Percentiles rank a stretch among this genome's conserved stretches.
phyloP scores from a whole-genome alignment of 495 filamentous ascomycete species.

The Penicillium subrubescens region DNA sequence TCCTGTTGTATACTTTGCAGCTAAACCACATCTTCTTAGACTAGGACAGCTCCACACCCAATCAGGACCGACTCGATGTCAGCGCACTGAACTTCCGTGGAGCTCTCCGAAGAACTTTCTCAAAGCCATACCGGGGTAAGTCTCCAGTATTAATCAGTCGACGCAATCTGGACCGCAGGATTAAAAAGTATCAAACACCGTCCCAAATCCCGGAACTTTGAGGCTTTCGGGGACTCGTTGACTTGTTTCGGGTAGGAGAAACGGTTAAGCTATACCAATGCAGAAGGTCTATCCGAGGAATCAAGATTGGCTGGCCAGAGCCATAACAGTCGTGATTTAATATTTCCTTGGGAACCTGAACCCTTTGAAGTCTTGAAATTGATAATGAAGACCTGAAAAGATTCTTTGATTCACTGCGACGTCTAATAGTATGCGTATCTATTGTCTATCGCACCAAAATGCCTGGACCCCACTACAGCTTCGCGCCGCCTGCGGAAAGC shows the following conservation, averaged over 20 bases:
- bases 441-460: background rate
- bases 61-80: slow-evolving; percentile 10
- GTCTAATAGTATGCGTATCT: background rate
- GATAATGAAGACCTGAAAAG: background rate
- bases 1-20: background rate
- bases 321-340: background rate
- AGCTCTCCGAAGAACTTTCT: background rate
- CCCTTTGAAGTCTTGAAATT: background rate
- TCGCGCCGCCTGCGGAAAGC: background rate
- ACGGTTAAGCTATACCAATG: slow-evolving; percentile 7
- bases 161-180: background rate
- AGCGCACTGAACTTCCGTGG: background rate
- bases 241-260: background rate
- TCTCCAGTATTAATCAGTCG: background rate
- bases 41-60: slow-evolving; percentile 5
- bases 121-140: too few relatives aligned
- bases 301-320: background rate
- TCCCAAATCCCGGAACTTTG: background rate
- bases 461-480: slow-evolving; percentile 1
- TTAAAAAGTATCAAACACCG: background rate
- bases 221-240: background rate
- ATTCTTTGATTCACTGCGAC: background rate
- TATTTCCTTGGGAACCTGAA: background rate
- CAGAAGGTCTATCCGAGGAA: slow-evolving; percentile 17
- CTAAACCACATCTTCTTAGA: background rate